These are phyloP conservation scores for Fusarium marasasianum DNA, from an alignment of 2,329 filamentous ascomycete species.

Conservation along the genomic window DNA sequence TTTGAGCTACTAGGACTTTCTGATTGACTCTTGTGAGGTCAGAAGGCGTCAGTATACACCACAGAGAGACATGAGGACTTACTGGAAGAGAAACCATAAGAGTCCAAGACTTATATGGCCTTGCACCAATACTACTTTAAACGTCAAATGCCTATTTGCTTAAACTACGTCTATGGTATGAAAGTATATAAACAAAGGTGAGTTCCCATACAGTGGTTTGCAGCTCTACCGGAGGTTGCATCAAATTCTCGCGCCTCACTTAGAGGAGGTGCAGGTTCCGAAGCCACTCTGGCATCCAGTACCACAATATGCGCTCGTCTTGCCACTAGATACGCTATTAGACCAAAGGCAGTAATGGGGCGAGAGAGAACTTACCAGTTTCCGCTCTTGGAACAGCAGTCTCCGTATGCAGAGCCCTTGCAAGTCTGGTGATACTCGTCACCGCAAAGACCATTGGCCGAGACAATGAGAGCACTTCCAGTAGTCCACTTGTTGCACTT, in stretches of 20 bases:
- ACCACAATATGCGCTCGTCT: constrained; percentile 15
- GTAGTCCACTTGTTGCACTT: constrained; percentile 37
- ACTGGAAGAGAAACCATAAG: not conserved
- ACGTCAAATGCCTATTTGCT: not conserved
- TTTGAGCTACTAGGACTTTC: not conserved
- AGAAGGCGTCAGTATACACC: not conserved
- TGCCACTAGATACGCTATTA: constrained; percentile 8
- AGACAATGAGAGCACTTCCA: constrained; percentile 17
- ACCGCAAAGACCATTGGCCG: constrained; percentile 32
- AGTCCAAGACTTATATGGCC: not conserved
- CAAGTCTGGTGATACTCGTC: constrained; percentile 33
- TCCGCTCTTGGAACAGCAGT: constrained; percentile 21
- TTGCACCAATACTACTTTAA: not conserved
- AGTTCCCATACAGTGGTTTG: too few relatives aligned
- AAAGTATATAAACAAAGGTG: not conserved
- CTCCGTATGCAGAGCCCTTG: constrained; percentile 24
- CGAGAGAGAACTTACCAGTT: constrained; percentile 3
- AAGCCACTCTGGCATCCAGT: constrained; percentile 11
- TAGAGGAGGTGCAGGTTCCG: not conserved
- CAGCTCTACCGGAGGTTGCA: not conserved
- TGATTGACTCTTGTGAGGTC: not conserved
- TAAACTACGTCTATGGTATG: not conserved
- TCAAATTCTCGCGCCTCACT: not conserved
- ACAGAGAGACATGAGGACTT: not conserved
- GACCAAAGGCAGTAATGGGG: not conserved